Percentiles rank a stretch among this genome's conserved stretches.
Conservation (phyloP, 2,329 filamentous ascomycete genomes). For the Colletotrichum sp. region DNA sequence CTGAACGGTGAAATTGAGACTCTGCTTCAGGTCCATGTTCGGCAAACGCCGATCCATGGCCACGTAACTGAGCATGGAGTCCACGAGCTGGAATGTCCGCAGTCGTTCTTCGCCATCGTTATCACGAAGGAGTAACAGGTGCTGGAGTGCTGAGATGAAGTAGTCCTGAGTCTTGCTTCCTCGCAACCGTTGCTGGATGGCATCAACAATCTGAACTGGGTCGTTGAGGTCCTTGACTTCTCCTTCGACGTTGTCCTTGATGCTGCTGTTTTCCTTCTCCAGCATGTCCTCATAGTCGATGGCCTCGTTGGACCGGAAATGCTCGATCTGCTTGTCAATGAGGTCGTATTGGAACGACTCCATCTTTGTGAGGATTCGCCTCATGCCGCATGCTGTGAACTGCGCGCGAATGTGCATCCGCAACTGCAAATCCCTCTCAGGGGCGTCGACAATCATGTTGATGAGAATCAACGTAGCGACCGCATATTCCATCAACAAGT, state of each 20-base stretch:
- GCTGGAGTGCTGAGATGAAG: constrained; percentile 93
- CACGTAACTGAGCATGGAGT: constrained; percentile 98
- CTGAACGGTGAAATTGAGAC: constrained; percentile 96
- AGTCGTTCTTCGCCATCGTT: constrained; percentile 91
- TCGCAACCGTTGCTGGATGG: constrained; percentile 83
- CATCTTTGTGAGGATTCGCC: constrained; percentile 94
- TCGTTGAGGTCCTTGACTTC: constrained; percentile 93
- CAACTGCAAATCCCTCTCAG: constrained; percentile 86
- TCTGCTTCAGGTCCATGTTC: constrained; percentile 98
- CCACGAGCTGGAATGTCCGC: constrained; percentile 96
- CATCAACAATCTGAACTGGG: constrained; percentile 90
- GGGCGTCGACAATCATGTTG: constrained; percentile 95
- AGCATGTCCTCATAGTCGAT: constrained; percentile 99
- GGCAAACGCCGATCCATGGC: constrained; percentile 96
- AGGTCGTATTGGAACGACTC: constrained; percentile 97
- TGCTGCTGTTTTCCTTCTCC: constrained; percentile 87
- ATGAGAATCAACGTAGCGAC: constrained; percentile 92
- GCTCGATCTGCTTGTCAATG: constrained; percentile 97
- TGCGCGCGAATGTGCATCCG: constrained; percentile 94
- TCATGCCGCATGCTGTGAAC: constrained; percentile 94
- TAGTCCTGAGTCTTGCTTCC: constrained; percentile 92
- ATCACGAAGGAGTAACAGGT: constrained; percentile 89
- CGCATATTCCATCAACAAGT: constrained; percentile 98
- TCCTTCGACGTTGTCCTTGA: constrained; percentile 84
- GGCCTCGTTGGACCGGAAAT: constrained; percentile 90